Evolutionary conservation across 2,329 filamentous ascomycete genomes (phyloP), one percentile per base, ranked within the genome.

Genomic region (Drechslerella coelobrocha): DNA sequence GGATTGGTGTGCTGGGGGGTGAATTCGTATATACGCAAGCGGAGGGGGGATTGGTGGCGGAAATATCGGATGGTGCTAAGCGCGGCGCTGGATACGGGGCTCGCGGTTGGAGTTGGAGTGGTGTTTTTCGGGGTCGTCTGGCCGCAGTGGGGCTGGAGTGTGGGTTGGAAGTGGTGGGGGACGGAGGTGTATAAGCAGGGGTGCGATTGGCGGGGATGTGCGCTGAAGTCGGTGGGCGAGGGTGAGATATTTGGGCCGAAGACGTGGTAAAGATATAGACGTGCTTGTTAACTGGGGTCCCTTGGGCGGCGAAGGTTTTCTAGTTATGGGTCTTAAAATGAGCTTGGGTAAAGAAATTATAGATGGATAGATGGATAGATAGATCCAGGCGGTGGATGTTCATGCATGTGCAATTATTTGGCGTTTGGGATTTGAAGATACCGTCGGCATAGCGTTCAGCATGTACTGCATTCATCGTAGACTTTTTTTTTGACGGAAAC

Each of bases 121-220:
- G 87, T 94, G 24, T 95, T 95, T 78, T 93, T 96, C 75, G 89
- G 87, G 0, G 89, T 95, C 73, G 84, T 94, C n/a, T 93, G 92
- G 77, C 89, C 91, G 21, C 47, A 52, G 41, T 72, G 68, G 0
- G 89, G 89, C 0, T 85, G 83, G 82, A 89, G 88, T 81, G 83
- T 85, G 39, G 82, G 83, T 26, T 92, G 94, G 76, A 86, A 82
- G 62, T 95, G 91, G 91, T 95, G 91, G 91, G 91, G 91, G 0
- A 95, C 91, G 0, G 89, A 94, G 76, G 84, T 93, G 3, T 92
- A 91, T 78, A 92, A 91, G 78, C 83, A 87, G 78, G 90, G 91
- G 19, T 94, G 90, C 78, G 90, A 94, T 80, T 94, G 90, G 90
- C 83, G 87, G 77, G 90, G 89, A 45, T 94, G 90, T 78, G 80